Base-by-base conservation (phyloP, 345 rosid species). In the Gossypium ekmanianum region DNA sequence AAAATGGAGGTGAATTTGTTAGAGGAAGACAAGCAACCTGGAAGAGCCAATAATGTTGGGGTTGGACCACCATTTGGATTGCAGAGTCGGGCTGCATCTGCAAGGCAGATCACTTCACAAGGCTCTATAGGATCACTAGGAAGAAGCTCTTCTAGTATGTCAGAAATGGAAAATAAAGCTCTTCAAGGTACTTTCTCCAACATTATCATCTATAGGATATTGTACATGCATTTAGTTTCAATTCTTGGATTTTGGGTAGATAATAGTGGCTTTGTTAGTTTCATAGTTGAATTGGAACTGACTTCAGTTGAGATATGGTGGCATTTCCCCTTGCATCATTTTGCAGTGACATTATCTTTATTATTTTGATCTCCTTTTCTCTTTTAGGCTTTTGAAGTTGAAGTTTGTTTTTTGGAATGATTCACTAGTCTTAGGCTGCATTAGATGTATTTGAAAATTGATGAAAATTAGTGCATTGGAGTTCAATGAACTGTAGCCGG, bases 151-250 rank as follows among this genome's bases (percentile, higher is more conserved):
- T 87, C 90, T 1, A 86, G 88, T 52, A 43, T 84, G 61, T 87
- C 97, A 2, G 98, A 92, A 77, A 27, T 83, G 18, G 98, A 91
- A 61, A 84, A 87, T 64, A 92, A 83, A 82, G 66, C 85, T 22
- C 80, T 73, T 73, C 95, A 87, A 90, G 92, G 93, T 90, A 22
- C 44, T 69, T 75, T 47, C 11, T 4, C 66, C 55, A 11, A 51
- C 29, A 2, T 43, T 71, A 43, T 71, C 29, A 5, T 34, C 39
- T 47, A 13, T 61, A 13, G 17, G 44, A 12, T 20, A 75, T 61
- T 57, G 39, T 20, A 58, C 16, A 34, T 55, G 63, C 22, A 54
- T 66, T 65, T 55, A 43, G 26, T 45, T 34, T 68, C 22, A 22
- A 29, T 67, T 54, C 39, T 59, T 59, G 26, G 39, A 58, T 20